Conservation (phyloP, 768 basidiomycete species). For the Lenzites betulinus region DNA sequence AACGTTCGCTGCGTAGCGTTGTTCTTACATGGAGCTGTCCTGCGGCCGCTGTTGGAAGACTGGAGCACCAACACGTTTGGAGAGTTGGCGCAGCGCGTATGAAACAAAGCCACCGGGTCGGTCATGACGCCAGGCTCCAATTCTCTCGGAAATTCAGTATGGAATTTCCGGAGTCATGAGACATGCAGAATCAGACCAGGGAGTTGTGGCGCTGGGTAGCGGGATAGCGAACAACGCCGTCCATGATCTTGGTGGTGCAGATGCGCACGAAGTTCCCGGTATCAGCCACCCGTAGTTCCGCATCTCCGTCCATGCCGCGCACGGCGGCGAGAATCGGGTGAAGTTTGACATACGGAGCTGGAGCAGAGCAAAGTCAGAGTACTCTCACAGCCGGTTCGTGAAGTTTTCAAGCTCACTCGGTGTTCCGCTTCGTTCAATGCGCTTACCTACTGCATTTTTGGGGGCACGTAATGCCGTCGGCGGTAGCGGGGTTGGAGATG, state of each 20-base stretch:
- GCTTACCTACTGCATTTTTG: neutral
- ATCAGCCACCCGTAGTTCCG: neutral
- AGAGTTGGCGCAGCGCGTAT: too few species aligned
- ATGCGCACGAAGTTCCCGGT: neutral
- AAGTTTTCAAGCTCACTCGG: neutral
- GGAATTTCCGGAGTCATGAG: too few species aligned
- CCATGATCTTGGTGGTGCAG: neutral
- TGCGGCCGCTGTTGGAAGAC: too few species aligned
- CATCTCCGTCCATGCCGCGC: neutral
- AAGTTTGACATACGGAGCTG: neutral
- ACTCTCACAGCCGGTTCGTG: neutral
- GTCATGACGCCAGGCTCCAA: too few species aligned
- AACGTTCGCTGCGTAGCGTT: neutral
- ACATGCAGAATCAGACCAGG: neutral
- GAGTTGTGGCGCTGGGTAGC: neutral
- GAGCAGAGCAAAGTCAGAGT: neutral
- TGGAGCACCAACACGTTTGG: too few species aligned
- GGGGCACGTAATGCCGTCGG: neutral
- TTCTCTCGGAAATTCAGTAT: too few species aligned
- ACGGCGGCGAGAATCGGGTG: neutral
- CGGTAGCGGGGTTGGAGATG: too few species aligned
- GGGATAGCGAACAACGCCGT: neutral
- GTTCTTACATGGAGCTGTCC: neutral
- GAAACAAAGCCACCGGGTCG: too few species aligned
- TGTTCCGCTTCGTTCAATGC: neutral